Conservation (phyloP, 108 stramenopile genomes). For the Parietichytrium sp. region DNA sequence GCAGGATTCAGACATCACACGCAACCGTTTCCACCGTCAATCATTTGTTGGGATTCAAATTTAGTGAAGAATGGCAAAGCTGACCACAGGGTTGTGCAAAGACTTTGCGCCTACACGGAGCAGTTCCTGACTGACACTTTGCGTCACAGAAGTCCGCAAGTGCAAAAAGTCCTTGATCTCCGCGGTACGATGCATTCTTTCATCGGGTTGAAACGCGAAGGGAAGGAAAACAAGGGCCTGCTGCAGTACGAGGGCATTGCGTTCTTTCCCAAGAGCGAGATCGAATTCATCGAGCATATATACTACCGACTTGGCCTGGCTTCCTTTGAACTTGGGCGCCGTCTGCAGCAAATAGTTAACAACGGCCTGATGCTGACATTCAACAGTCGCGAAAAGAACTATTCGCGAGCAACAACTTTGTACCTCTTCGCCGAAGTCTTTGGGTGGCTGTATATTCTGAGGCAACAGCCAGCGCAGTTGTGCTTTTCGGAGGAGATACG, state of each 20-base stretch:
- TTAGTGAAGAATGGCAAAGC: no score
- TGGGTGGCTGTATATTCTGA: slow-evolving; percentile 10
- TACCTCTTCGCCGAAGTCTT: slow-evolving; percentile 27
- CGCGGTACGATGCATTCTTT: slow-evolving; percentile 30
- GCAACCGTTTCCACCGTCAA: background rate
- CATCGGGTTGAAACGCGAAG: background rate
- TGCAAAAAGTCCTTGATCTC: background rate
- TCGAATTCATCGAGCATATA: background rate
- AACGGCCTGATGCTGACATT: background rate
- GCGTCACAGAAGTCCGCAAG: background rate
- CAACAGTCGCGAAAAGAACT: background rate
- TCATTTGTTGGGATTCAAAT: background rate
- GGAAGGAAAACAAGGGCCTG: background rate
- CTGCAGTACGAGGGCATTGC: background rate
- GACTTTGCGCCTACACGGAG: background rate
- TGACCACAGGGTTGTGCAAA: background rate
- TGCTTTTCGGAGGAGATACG: slow-evolving; percentile 18
- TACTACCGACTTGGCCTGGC: slow-evolving; percentile 31
- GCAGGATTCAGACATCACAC: background rate
- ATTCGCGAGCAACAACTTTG: background rate
- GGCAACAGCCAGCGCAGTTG: slow-evolving; percentile 33
- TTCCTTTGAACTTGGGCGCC: slow-evolving; percentile 13
- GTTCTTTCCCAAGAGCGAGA: background rate
- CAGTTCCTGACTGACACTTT: background rate
- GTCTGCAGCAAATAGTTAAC: background rate